A percentile compares a stretch with the other conserved stretches of the same genome.
These are phyloP conservation scores for Albifimbria verrucaria DNA, from an alignment of 2,329 filamentous ascomycete genomes.

Conservation along the genomic window DNA sequence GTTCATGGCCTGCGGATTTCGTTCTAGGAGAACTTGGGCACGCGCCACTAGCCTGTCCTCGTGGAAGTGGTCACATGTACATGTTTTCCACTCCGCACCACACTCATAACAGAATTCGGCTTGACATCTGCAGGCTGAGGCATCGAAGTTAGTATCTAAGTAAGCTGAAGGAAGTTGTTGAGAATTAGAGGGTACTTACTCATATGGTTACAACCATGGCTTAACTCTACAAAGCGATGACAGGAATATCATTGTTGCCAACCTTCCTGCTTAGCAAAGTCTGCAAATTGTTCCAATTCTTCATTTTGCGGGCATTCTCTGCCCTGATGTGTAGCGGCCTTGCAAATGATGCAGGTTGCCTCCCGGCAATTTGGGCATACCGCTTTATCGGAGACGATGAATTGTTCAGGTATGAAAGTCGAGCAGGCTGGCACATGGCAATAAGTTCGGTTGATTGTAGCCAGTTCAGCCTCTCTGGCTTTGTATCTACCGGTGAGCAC, in stretches of 20 bases:
- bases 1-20: conserved; percentile 3
- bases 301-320: conserved; percentile 43
- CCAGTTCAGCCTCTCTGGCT: conserved; percentile 45
- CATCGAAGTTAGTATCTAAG: no score
- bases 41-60: conserved; percentile 29
- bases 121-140: conserved; percentile 43
- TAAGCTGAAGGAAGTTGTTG: no score
- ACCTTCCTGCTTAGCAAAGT: conserved; percentile 32
- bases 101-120: conserved; percentile 49
- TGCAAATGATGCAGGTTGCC: conserved; percentile 50
- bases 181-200: conserved; percentile 45
- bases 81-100: conserved; percentile 38
- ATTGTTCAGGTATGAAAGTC: conserved; percentile 37
- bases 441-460: conserved; percentile 46
- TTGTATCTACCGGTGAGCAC: conserved; percentile 33
- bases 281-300: conserved; percentile 33
- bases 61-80: conserved; percentile 32
- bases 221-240: conserved; percentile 41
- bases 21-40: conserved; percentile 27
- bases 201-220: conserved; percentile 51
- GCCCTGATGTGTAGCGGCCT: conserved; percentile 37
- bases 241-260: conserved; percentile 51
- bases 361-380: conserved; percentile 38
- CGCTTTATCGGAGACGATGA: conserved; percentile 30
- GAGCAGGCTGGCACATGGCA: conserved; percentile 43